phyloP scores from a whole-genome alignment of 106 monocot species.

The Dendrobium chrysotoxum region DNA sequence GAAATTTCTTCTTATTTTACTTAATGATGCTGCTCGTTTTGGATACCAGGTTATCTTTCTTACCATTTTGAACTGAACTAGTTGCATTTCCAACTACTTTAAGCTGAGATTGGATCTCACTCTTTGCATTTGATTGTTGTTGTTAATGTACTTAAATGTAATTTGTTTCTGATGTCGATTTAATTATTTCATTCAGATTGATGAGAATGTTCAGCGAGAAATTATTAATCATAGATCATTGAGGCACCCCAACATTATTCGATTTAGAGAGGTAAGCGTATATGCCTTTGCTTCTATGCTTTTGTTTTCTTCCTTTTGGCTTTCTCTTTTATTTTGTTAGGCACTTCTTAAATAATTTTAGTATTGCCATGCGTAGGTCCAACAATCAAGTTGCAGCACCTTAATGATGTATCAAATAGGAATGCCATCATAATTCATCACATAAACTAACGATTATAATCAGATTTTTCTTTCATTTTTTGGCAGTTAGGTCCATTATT shows the following conservation, averaged over 20 bases:
- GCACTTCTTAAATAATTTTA: background rate
- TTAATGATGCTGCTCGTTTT: background rate
- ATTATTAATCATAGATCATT: conserved; percentile 70
- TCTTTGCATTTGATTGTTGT: background rate
- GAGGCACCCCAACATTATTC: conserved; percentile 65
- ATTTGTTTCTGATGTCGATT: background rate
- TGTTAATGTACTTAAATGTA: background rate
- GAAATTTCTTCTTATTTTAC: background rate
- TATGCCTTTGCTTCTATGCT: background rate
- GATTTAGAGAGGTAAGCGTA: conserved; percentile 55
- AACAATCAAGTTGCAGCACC: background rate
- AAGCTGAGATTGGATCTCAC: background rate
- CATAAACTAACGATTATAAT: background rate
- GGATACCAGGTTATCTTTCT: background rate
- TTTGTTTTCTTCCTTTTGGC: background rate
- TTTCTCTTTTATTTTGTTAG: background rate
- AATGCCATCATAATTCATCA: background rate
- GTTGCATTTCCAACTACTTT: background rate
- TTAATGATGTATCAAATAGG: background rate
- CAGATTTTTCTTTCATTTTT: background rate
- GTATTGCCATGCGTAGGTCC: background rate
- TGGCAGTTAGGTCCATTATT: background rate
- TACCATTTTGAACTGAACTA: background rate
- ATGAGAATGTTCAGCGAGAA: conserved; percentile 75
- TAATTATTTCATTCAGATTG: conserved; percentile 36